Base-by-base conservation (phyloP, 23 red algal species). In the Chondrus crispus region DNA sequence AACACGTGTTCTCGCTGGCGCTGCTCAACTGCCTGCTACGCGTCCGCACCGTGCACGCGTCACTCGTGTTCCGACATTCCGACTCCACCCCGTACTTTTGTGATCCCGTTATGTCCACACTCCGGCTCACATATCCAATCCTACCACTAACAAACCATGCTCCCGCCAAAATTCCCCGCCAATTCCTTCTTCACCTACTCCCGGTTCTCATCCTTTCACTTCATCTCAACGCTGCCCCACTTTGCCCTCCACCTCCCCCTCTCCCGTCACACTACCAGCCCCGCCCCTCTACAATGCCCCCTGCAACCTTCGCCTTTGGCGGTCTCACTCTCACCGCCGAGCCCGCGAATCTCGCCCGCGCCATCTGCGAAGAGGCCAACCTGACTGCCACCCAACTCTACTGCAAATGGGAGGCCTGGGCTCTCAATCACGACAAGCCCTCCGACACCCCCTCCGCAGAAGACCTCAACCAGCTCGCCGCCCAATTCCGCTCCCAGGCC, bases 321-420 rank as follows among this genome's bases (percentile, higher is more conserved):
- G 44, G 71, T 48, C n/a, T 35, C n/a, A 38, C 13, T 16, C 71
- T 77, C 19, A 26, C 71, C 38, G 16, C 37, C 24, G 44, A 77
- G 9, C 29, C 44, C 11, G 38, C 37, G 10, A 37, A 24, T 24
- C 32, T 46, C 8, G 87, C 87, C 29, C 69, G 18, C 68, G 10
- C 70, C 74, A n/a, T 69, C 13, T 90, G 87, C 62, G 29, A 42
- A 11, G 26, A 79, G 36, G 11, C 5, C 87, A 50, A 69, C 19
- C 16, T 90, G 32, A 48, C 87, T 36, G 29, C 69, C 69, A 46
- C 62, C 9, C 69, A 90, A 37, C 74, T 90, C 5, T 74, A 80
- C 55, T 63, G 53, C 69, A 90, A 90, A 50, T 90, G 87, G 87
- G 87, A 90, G 71, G 87, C 87, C 13, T 90, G 87, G 87, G 87